Percentiles rank a stretch among this genome's conserved stretches.
Conservation (phyloP, 2,329 filamentous ascomycete genomes). For the Ascochyta pisi region DNA sequence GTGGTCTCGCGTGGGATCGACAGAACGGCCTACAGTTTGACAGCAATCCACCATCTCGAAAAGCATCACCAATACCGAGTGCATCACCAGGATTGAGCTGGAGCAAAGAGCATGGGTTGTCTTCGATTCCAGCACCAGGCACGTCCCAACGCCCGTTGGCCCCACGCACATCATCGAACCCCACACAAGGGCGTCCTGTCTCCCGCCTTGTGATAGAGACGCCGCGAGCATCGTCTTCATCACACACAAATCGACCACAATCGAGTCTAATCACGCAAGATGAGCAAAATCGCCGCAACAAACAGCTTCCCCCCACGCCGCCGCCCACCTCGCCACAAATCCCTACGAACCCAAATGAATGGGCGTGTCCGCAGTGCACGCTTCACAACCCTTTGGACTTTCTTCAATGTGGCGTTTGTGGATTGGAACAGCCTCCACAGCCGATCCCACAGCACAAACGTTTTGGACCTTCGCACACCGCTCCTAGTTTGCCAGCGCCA, state of each 20-base stretch:
- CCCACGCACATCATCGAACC: constrained; percentile 22
- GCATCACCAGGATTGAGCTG: constrained; percentile 28
- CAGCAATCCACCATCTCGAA: constrained; percentile 53
- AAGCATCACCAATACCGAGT: constrained; percentile 54
- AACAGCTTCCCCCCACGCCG: constrained; percentile 40
- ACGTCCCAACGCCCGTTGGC: constrained; percentile 15
- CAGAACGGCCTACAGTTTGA: constrained; percentile 47
- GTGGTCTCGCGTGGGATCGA: constrained; percentile 47
- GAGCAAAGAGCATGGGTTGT: constrained; percentile 46
- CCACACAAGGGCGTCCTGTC: constrained; percentile 37
- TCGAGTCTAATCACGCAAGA: constrained; percentile 39
- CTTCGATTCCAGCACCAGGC: constrained; percentile 24
- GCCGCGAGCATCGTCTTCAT: constrained; percentile 17
- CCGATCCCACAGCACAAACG: constrained; percentile 44
- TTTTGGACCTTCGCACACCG: constrained; percentile 32
- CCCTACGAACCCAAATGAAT: constrained; percentile 51
- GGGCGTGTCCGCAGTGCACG: constrained; percentile 68
- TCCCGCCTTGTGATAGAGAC: constrained; percentile 44
- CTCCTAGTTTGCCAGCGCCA: constrained; percentile 39
- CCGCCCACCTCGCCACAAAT: constrained; percentile 32
- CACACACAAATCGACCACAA: constrained; percentile 10
- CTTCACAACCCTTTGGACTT: constrained; percentile 66
- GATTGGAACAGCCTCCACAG: constrained; percentile 60
- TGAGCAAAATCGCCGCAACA: constrained; percentile 35
- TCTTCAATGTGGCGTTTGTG: constrained; percentile 67